These are phyloP conservation scores for Aspergillus nomiae DNA, from an alignment of 2,329 filamentous ascomycete genomes.

Conservation along the genomic window DNA sequence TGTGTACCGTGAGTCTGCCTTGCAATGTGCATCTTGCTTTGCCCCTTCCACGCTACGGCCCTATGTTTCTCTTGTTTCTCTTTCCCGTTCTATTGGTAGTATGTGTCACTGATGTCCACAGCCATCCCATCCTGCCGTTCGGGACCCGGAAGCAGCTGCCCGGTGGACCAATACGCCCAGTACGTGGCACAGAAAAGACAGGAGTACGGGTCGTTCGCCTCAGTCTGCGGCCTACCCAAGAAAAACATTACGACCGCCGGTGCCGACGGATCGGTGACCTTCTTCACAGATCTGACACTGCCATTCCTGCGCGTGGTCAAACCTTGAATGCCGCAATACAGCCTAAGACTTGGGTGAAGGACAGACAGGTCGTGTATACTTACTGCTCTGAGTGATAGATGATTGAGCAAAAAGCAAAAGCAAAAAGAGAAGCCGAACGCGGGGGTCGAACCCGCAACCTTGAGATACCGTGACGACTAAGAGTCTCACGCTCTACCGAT, in stretches of 20 bases:
- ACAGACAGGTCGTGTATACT: background rate
- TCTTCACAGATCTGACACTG: conserved; percentile 32
- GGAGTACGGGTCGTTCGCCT: conserved; percentile 52
- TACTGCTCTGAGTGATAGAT: background rate
- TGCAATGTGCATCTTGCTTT: background rate
- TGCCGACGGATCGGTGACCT: conserved; percentile 24
- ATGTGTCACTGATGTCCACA: background rate
- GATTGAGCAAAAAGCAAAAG: background rate
- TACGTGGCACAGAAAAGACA: conserved; percentile 51
- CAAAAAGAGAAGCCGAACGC: conserved; percentile 36
- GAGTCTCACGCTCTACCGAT: conserved; percentile 55
- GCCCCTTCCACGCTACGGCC: background rate
- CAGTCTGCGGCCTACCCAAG: conserved; percentile 23
- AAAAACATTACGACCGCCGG: conserved; percentile 23
- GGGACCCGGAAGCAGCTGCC: conserved; percentile 59
- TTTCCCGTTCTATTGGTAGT: background rate
- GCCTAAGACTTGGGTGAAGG: background rate
- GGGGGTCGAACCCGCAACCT: conserved; percentile 46
- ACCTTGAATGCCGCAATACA: conserved; percentile 20
- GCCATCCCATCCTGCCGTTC: conserved; percentile 56
- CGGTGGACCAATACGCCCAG: conserved; percentile 48
- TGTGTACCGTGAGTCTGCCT: conserved; percentile 51
- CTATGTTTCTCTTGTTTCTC: background rate
- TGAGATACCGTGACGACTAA: conserved; percentile 39
- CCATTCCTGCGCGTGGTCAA: conserved; percentile 32